Evolutionary conservation across 2,329 filamentous ascomycete species (phyloP).

Genomic region (Trichoderma koningii): DNA sequence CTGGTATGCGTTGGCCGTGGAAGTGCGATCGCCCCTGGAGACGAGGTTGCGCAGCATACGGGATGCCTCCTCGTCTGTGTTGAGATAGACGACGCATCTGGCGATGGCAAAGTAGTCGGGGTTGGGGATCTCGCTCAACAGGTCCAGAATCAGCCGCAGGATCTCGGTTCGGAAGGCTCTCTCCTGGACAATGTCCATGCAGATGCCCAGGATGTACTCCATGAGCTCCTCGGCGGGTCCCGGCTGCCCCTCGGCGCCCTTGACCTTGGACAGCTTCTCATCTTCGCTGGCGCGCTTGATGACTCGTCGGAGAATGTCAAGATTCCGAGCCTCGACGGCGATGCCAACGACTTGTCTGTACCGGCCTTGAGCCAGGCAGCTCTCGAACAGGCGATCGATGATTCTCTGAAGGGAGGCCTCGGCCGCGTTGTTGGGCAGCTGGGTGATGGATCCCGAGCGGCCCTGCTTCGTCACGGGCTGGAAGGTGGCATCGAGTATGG

Average conservation of each 20-base stretch:
- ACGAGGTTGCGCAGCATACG: conserved; percentile 82
- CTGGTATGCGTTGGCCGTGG: conserved; percentile 87
- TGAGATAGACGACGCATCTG: conserved; percentile 94
- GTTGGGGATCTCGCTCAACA: conserved; percentile 88
- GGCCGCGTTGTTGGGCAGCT: conserved; percentile 68
- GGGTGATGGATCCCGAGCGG: conserved; percentile 61
- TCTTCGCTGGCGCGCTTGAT: conserved; percentile 89
- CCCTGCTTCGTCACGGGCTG: conserved; percentile 56
- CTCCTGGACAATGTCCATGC: conserved; percentile 97
- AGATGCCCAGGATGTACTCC: conserved; percentile 94
- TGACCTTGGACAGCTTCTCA: conserved; percentile 68
- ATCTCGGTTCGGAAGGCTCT: conserved; percentile 82
- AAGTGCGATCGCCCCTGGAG: conserved; percentile 73
- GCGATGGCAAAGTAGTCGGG: conserved; percentile 98
- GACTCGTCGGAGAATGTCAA: conserved; percentile 81
- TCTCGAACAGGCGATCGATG: conserved; percentile 88
- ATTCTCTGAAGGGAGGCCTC: conserved; percentile 79
- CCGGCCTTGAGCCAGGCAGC: conserved; percentile 79
- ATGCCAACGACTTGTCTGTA: conserved; percentile 98
- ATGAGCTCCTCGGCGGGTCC: conserved; percentile 85
- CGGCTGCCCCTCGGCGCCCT: conserved; percentile 51
- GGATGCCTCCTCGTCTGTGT: conserved; percentile 88
- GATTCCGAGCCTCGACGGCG: conserved; percentile 89
- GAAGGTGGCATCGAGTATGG: conserved; percentile 61
- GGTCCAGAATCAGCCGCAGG: conserved; percentile 84